Base-by-base conservation (phyloP, 2,329 filamentous ascomycete genomes). In the Leptographium radiaticola region DNA sequence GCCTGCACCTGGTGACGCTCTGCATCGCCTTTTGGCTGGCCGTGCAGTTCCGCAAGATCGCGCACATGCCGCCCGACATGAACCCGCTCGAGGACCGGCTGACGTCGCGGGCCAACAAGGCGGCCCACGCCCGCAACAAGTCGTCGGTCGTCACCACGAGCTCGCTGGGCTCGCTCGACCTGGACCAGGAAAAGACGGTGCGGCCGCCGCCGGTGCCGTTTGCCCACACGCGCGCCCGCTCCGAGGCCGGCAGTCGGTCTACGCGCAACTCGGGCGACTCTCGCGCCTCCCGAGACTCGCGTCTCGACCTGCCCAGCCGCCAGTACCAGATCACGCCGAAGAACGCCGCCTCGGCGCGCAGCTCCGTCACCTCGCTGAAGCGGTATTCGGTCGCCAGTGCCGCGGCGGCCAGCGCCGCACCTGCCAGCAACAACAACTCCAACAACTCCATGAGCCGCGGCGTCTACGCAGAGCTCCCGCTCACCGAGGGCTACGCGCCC, bases 21-120 rank as follows among this genome's bases (percentile, higher is more conserved):
- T 67, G 73, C 18, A 71, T 94, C 39, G 87, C 87, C 6, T 65
- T 87, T 36, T 96, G 86, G 70, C 74, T 97, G 31, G 81, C 82
- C 16, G 66, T 87, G 52, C 79, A 86, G 60, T 97, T 96, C 79
- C 80, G 84, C 43, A 85, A 86, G 63, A 96, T 97, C 62, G 75
- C 83, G 6, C 74, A 76, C 20, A 77, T 96, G 66, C 91, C 91
- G 7, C 90, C 91, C 0, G 91, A 97, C 64, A 89, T 95, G 86
- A 97, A 97, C 65, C 91, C 91, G 2, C 75, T 97, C 15, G 90
- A 96, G 65, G 81, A 87, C 59, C 84, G 91, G 62, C 71, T 95
- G 55, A 96, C 89, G 1, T 83, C 87, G 12, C 80, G 84, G 30
- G 71, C 69, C 55, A 38, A 40, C 39, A 45, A 45, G 49, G 33